Evolutionary conservation across 2,329 filamentous ascomycete species (phyloP), one percentile per base, ranked within the genome.

Genomic region (Venturia asperata): DNA sequence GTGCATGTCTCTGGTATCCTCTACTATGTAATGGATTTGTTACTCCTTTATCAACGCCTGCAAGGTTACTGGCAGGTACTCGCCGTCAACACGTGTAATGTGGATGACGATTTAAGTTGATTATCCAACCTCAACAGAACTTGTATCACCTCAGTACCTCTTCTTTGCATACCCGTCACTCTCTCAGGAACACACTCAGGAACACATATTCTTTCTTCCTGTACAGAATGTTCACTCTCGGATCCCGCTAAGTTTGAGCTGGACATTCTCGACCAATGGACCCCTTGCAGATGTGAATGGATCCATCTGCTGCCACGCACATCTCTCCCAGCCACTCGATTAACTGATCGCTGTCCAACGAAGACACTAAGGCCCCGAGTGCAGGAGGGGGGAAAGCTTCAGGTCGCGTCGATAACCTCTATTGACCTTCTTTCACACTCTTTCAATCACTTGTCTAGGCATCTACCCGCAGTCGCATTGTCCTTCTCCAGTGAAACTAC

Each of bases 281-380:
- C 27, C 30, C 30, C 52, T 58, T 34, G 27, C 27, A 58, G 52
- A 4, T 34, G 52, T 41, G 39, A 41, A 41, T 10, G 4, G 39
- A 41, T 41, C 39, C 39, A 41, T 9, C 39, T 2, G 11, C 30
- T 58, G 30, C 52, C 52, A 58, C 52, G 30, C 52, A 58, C 17
- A 58, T 15, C 52, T 37, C 30, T 37, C 52, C 52, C 52, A 37
- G 52, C 52, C 47, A 58, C 52, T 58, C 27, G 30, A 58, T 39
- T 58, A 58, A 30, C 52, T 41, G 39, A 37, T 58, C 13, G 52
- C 5, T 37, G 52, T 11, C 2, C 15, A 58, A 37, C 11, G 52
- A 58, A 27, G 24, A 58, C 24, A 37, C 52, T 58, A 58, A 56
- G 21, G 10, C 52, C 45, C 45, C 10, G 45, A 47, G 45, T 47